Evolutionary conservation across 164 flowering plant species (phyloP), one percentile per base, ranked within the genome.

Genomic region (Vitis rotundifolia): DNA sequence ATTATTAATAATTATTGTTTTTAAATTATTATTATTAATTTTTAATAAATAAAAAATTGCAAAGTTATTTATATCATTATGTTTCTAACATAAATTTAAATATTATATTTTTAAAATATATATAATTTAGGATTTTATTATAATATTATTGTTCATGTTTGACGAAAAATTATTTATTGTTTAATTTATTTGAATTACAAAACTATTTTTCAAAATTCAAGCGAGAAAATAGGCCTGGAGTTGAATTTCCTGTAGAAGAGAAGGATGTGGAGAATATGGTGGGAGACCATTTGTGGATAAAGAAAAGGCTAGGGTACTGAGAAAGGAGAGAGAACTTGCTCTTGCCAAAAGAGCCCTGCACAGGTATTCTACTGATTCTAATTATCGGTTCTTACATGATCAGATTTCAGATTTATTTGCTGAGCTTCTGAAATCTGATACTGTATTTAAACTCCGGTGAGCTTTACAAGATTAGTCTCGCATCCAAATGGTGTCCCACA

Each of bases 401-500:
- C 15, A 16, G 9, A 73, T 82, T 1, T 62, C 80, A 1, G 82
- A 74, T 56, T 47, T 62, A 9, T 82, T 80, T 51, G 78, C 81
- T 0, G 73, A 72, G 8, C 9, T 5, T 9, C 66, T 80, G 64
- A 85, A 57, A 53, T 12, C 67, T 1, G 86, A 85, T 57, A 10
- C 22, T 73, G 28, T 1, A 0, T 0, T 65, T 80, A 59, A 64
- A 64, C 2, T 49, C 68, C 0, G 76, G 76, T 2, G 62, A 77
- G 16, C 1, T 54, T 18, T 31, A 26, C 14, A 68, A 78, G 47
- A 80, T 84, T 13, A 71, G 86, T n/a, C 71, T 77, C 4, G 80
- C 81, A 0, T 65, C 81, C 3, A 77, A 80, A 59, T 80, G 83
- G 75, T 80, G 83, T 18, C 79, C 83, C 1, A 68, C 77, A 0